Base-by-base conservation (phyloP, 768 basidiomycete species). In the Austroboletus eburneus region DNA sequence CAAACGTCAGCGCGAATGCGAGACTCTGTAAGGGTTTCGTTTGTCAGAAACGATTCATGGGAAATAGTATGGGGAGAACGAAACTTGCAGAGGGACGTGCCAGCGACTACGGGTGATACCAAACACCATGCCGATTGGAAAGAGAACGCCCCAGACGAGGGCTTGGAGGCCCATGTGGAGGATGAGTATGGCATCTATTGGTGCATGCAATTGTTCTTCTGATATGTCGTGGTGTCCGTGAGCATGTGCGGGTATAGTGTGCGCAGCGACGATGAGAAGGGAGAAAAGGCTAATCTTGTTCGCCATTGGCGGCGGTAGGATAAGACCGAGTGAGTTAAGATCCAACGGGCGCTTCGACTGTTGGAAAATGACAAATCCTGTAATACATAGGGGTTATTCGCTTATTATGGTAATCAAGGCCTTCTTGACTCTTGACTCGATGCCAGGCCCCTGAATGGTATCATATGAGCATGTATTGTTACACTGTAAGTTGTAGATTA, bases 71-170 rank as follows among this genome's bases (percentile, higher is more conserved):
- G 17, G 13, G 3, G 29, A 33, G 4, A 6, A 41, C 40, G 29
- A 38, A 23, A 52, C 87, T 69, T 95, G 93, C 5, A 92, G 63
- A 5, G 93, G 92, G 36, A 93, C 91, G 64, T 96, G 93, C 83
- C 87, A 94, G 57, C 82, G 77, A 64, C 91, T 93, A 49, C 82
- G 74, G n/a, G 80, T 68, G 14, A 90, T 68, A 16, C 85, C 85
- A 4, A 88, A 66, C 1, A 88, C 81, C 85, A 87, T 87, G 23
- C 84, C 93, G 7, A 83, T 72, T 0, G 93, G 93, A 59, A 95
- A 96, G 25, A 92, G 59, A 3, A 95, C 57, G 4, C 90, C 91
- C 93, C 93, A 95, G 5, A 88, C 81, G 8, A 75, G 56, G 3
- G 76, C 79, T 56, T 96, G 93, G 12, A 95, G 63, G 25, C 74